A percentile compares a stretch with the other conserved stretches of the same genome.
These are phyloP conservation scores for Erodium maritimum DNA, from an alignment of 345 rosid genomes.

Conservation along the genomic window DNA sequence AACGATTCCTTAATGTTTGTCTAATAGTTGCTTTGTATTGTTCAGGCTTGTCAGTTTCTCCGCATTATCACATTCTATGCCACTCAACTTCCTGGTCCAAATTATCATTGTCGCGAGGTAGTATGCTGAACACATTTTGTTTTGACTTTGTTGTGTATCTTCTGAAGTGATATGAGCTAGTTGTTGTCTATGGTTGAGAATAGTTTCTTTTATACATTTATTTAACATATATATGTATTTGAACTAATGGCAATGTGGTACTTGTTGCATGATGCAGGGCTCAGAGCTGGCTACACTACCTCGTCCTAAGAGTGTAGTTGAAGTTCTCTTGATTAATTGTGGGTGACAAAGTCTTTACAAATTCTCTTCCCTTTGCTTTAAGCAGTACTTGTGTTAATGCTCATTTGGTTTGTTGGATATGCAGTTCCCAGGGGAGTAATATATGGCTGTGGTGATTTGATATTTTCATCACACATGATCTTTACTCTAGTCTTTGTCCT, in stretches of 20 bases:
- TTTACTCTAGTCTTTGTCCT: slow-evolving; percentile 86
- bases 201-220: neutral
- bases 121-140: neutral
- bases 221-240: neutral
- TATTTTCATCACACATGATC: slow-evolving; percentile 98
- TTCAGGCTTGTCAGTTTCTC: slow-evolving; percentile 78
- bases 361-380: neutral
- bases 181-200: neutral
- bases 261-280: slow-evolving; percentile 42
- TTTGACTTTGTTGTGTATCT: neutral
- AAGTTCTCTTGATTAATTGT: slow-evolving; percentile 74
- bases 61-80: slow-evolving; percentile 86
- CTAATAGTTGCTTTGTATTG: slow-evolving; percentile 11
- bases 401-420: slow-evolving; percentile 18
- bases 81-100: slow-evolving; percentile 98
- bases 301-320: slow-evolving; percentile 50
- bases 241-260: neutral
- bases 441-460: slow-evolving; percentile 96
- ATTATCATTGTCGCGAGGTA: slow-evolving; percentile 97
- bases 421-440: slow-evolving; percentile 90
- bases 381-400: slow-evolving; percentile 1
- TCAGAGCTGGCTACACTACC: slow-evolving; percentile 78
- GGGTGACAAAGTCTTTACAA: slow-evolving; percentile 14
- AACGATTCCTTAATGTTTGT: neutral
- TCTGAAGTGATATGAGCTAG: neutral